Percentiles rank a stretch among this genome's conserved stretches.
Evolutionary conservation across 2,329 filamentous ascomycete genomes (phyloP).

Genomic region (Nigrospora osmanthi): DNA sequence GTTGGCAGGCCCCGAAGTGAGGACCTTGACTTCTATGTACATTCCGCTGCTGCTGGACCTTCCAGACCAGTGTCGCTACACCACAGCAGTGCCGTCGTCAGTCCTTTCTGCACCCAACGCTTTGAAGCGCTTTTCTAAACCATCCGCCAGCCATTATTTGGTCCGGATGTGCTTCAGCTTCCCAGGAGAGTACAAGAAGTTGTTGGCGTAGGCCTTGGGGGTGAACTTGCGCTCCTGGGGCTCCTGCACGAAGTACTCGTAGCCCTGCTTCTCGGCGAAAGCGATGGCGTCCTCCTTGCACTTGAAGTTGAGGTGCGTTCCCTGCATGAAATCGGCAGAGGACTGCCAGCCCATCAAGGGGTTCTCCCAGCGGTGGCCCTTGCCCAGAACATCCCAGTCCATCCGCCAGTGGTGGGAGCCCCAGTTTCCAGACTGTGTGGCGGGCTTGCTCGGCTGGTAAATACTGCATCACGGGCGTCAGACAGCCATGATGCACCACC

Average conservation of each 20-base stretch:
- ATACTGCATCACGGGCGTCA: conserved; percentile 51
- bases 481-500: conserved; percentile 1
- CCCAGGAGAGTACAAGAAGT: conserved; percentile 78
- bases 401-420: conserved; percentile 83
- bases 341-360: conserved; percentile 98
- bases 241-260: conserved; percentile 98
- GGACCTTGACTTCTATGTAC: no score
- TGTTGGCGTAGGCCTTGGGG: conserved; percentile 94
- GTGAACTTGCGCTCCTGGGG: conserved; percentile 79
- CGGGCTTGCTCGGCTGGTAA: conserved; percentile 85
- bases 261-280: conserved; percentile 98
- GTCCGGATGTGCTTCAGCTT: conserved; percentile 84
- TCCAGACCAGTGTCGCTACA: no score
- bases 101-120: not conserved
- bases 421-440: conserved; percentile 90
- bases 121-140: not conserved
- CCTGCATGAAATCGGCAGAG: conserved; percentile 90
- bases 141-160: conserved; percentile 46
- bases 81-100: no score
- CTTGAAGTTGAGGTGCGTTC: conserved; percentile 83
- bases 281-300: conserved; percentile 88
- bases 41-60: no score
- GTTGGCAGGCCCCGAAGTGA: no score
- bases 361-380: conserved; percentile 98
- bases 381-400: conserved; percentile 93